These are phyloP conservation scores for Tuber brumale DNA, from an alignment of 495 filamentous ascomycete genomes.

Conservation along the genomic window DNA sequence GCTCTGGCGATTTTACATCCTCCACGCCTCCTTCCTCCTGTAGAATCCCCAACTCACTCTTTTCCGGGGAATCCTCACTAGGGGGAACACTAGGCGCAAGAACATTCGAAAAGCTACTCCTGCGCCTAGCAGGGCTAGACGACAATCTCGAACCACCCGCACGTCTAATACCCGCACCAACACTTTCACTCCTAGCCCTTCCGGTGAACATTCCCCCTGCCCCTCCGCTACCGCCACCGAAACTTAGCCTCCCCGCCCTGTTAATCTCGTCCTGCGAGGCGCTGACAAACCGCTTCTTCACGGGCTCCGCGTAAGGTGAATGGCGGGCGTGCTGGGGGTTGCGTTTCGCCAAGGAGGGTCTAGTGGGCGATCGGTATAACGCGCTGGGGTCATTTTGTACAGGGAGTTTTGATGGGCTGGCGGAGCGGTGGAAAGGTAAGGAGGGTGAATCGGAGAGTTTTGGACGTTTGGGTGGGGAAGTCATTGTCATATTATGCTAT, in stretches of 20 bases:
- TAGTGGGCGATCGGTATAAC: slow-evolving; percentile 10
- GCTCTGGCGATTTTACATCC: slow-evolving; percentile 13
- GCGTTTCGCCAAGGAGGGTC: background rate
- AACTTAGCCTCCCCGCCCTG: background rate
- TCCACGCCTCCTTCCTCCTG: background rate
- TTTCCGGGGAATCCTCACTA: slow-evolving; percentile 1
- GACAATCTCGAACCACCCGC: slow-evolving; percentile 18
- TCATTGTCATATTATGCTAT: background rate
- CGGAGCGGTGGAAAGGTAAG: slow-evolving; percentile 3
- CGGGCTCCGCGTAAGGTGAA: slow-evolving; percentile 14
- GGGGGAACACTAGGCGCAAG: background rate
- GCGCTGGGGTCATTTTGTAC: slow-evolving; percentile 19
- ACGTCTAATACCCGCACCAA: slow-evolving; percentile 3
- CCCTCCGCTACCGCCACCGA: background rate
- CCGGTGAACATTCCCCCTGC: slow-evolving; percentile 3
- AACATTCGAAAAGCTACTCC: slow-evolving; percentile 19
- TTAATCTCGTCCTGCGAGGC: slow-evolving; percentile 6
- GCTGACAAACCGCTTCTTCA: background rate
- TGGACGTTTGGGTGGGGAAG: slow-evolving; percentile 25
- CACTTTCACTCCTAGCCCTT: background rate
- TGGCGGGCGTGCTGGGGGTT: background rate
- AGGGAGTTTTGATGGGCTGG: slow-evolving; percentile 25
- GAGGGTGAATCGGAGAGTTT: slow-evolving; percentile 17
- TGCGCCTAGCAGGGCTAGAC: slow-evolving; percentile 16
- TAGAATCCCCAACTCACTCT: slow-evolving; percentile 8